Conservation (phyloP, 495 filamentous ascomycete species). For the Aspergillus baeticus region DNA sequence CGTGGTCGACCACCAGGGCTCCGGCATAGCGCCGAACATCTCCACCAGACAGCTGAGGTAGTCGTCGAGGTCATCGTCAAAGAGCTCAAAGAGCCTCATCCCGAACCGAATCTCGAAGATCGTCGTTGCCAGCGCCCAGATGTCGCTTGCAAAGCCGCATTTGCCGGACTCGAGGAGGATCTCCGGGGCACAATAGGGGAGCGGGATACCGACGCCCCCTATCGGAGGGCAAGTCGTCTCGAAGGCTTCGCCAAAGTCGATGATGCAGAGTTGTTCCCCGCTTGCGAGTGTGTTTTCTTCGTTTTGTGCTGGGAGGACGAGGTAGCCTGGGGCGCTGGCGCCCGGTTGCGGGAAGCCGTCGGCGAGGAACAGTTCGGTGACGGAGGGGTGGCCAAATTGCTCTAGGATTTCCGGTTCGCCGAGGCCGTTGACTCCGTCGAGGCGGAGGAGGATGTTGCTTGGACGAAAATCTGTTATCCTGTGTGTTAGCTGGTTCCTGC, state of each 20-base stretch:
- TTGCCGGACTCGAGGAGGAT: not conserved
- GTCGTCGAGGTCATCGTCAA: not conserved
- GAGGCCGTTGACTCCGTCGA: not conserved
- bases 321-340: not conserved
- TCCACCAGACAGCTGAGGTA: not conserved
- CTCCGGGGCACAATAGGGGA: not conserved
- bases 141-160: not conserved
- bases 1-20: not conserved
- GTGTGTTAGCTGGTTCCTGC: too few relatives aligned
- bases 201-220: not conserved
- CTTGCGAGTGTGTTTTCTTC: not conserved
- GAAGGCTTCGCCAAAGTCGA: not conserved
- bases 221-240: not conserved
- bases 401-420: not conserved
- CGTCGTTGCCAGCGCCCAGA: not conserved
- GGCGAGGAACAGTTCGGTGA: not conserved
- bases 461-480: not conserved
- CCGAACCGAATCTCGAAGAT: not conserved
- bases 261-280: not conserved
- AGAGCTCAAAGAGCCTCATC: not conserved
- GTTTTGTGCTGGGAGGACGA: not conserved
- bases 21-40: not conserved
- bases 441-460: not conserved
- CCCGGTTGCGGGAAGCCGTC: not conserved
- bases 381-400: not conserved